Evolutionary conservation across 228 moss, liverwort and hornwort genomes (phyloP), one percentile per base, ranked within the genome.

Genomic region (Sphagnum magellanicum): DNA sequence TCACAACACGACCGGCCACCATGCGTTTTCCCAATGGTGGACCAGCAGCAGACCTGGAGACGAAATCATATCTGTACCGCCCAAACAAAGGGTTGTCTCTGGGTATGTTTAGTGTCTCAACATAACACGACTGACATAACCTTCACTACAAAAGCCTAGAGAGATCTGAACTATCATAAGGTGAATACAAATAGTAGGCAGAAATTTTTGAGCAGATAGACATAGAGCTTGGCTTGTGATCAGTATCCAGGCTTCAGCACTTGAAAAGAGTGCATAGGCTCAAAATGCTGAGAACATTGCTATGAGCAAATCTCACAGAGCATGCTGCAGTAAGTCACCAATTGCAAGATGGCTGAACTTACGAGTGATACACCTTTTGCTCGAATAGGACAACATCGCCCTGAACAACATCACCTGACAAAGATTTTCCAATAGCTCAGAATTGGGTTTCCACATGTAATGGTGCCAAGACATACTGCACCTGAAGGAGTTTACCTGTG

Each of bases 1-100:
- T 98, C n/a, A 93, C 81, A 64, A 98, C 90, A 78, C 87, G 85
- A 48, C 93, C 98, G 63, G 90, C 90, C 57, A 94, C 88, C 79
- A 78, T 85, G 46, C 94, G 86, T 57, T 71, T 66, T 49, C 93
- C 90, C 68, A 82, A 51, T n/a, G 79, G 71, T 63, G 70, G 76
- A 70, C 74, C 80, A 63, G 63, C 48, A 9, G 76, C 84, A 69
- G 76, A 60, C 72, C 71, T 72, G 49, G 50, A 66, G 60, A 63
- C 53, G 16, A 69, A 48, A 66, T 75, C 75, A 63, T 65, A 81
- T 83, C 84, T 87, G 64, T 66, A 47, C 63, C 61, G 68, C 32
- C 32, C 32, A 32, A 32, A 3, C 32, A 32, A 32, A 32, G 32
- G 32, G 32, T 32, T 32, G 32, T 32, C 32, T 32, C 32, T 32